These are phyloP conservation scores for Metrosideros polymorpha DNA, from an alignment of 441 rosid species.

Conservation along the genomic window DNA sequence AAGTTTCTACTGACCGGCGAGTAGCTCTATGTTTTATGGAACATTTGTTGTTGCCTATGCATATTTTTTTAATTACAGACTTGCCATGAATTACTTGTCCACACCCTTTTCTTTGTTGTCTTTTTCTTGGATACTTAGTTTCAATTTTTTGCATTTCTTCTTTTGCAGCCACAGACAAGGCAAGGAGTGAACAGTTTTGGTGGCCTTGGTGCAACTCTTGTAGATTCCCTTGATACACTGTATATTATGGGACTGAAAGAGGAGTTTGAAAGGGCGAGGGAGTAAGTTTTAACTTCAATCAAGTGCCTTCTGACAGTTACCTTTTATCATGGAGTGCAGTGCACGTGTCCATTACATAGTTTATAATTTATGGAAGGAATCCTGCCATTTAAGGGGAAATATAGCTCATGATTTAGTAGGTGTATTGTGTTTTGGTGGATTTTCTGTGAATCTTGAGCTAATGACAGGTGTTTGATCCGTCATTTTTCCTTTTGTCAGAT, in stretches of 20 bases:
- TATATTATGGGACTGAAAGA: constrained; percentile 93
- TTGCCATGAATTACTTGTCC: background rate
- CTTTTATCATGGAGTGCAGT: background rate
- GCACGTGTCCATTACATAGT: background rate
- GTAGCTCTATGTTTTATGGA: background rate
- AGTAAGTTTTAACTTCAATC: constrained; percentile 40
- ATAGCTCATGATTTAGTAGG: background rate
- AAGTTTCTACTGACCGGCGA: background rate
- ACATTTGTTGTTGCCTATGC: background rate
- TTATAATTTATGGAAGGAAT: background rate
- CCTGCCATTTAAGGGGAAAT: background rate
- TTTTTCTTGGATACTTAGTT: background rate
- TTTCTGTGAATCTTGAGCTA: background rate
- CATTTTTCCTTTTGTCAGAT: background rate
- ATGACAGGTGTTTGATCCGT: background rate
- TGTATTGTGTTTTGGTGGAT: background rate
- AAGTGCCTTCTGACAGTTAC: background rate
- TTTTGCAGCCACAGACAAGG: constrained; percentile 73
- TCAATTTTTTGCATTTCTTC: constrained; percentile 1
- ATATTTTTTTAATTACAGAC: background rate
- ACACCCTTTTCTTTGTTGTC: background rate
- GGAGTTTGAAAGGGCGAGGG: constrained; percentile 86
- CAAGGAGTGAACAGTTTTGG: constrained; percentile 92
- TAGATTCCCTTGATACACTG: constrained; percentile 88
- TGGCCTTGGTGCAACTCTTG: constrained; percentile 91